Conservation (phyloP, 345 rosid species). For the Murraya koenigii region DNA sequence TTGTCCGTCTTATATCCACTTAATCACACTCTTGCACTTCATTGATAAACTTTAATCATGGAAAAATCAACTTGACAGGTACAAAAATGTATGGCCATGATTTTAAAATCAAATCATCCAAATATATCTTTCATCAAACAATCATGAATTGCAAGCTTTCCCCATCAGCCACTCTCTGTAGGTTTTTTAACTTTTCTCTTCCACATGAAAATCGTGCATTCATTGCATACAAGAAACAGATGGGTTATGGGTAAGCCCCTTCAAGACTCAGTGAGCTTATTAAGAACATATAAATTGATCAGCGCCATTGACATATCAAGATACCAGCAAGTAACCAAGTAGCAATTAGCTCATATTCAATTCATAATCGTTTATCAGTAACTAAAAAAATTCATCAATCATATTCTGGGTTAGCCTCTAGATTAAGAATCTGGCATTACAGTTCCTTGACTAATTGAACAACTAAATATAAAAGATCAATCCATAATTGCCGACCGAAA, state of each 20-base stretch:
- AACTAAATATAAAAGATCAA: neutral
- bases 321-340: neutral
- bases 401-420: neutral
- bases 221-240: neutral
- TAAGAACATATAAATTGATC: neutral
- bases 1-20: no score
- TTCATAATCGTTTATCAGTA: neutral
- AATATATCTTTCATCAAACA: neutral
- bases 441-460: neutral
- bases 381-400: constrained; percentile 1
- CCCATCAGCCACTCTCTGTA: constrained; percentile 39
- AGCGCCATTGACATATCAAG: neutral
- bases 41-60: neutral
- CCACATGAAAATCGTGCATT: neutral
- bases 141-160: neutral
- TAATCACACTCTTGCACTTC: neutral
- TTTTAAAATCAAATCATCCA: neutral
- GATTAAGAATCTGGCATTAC: neutral
- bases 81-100: neutral
- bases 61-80: neutral
- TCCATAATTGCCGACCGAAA: neutral
- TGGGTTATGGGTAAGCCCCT: neutral
- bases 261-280: neutral
- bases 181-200: constrained; percentile 33
- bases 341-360: neutral